Conservation (phyloP, 176 grass and related monocot species). For the Avena insularis region DNA sequence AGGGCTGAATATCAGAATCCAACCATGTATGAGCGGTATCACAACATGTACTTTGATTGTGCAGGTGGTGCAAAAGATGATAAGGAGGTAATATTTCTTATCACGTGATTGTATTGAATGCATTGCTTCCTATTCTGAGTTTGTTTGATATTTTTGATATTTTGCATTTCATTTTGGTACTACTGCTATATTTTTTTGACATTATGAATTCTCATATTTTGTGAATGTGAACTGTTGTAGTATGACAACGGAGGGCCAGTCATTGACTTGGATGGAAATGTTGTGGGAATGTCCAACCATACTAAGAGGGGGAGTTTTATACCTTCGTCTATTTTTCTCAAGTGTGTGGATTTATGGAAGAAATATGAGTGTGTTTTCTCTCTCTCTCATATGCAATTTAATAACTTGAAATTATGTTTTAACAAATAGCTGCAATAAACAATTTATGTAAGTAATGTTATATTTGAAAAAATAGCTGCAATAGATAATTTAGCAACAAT, state of each 20-base stretch:
- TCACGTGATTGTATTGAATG: not conserved
- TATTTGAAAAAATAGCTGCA: constrained; percentile 7
- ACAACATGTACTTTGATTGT: constrained; percentile 17
- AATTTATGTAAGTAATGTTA: constrained; percentile 13
- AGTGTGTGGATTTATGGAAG: not conserved
- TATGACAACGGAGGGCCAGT: not conserved
- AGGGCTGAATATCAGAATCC: not conserved
- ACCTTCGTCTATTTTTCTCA: constrained; percentile 14
- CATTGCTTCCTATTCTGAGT: not conserved
- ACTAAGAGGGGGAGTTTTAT: not conserved
- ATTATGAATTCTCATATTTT: not conserved
- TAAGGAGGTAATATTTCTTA: not conserved
- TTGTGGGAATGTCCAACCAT: not conserved
- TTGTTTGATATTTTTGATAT: not conserved
- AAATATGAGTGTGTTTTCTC: not conserved
- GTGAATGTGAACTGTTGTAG: not conserved
- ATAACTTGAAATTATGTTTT: not conserved
- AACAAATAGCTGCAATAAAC: not conserved
- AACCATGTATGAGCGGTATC: not conserved
- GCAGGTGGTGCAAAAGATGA: not conserved
- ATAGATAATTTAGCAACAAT: not conserved
- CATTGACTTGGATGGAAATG: constrained; percentile 9
- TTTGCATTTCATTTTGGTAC: not conserved
- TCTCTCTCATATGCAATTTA: constrained; percentile 17
- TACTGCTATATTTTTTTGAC: not conserved